Percentiles rank a stretch among this genome's conserved stretches.
Conservation (phyloP, 768 basidiomycete genomes). For the Kockovaella imperatae region DNA sequence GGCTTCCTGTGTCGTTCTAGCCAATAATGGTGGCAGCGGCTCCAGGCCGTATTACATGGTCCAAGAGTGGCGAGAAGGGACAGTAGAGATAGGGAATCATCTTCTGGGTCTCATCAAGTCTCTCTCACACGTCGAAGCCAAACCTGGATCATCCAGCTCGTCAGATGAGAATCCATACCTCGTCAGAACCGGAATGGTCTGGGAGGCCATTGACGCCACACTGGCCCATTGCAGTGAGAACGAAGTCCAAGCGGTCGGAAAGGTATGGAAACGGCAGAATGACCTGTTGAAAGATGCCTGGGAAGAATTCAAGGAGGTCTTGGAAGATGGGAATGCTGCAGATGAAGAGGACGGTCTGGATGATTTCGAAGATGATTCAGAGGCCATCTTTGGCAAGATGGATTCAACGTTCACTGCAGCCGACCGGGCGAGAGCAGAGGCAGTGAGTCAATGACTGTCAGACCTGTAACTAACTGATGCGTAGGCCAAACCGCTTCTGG, state of each 20-base stretch:
- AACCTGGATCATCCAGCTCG: too few species aligned
- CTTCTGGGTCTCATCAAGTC: not conserved
- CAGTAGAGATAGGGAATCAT: slow-evolving; percentile 8
- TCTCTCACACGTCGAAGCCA: too few species aligned
- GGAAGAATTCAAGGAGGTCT: slow-evolving; percentile 33
- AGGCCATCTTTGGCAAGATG: slow-evolving; percentile 20
- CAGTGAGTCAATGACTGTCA: slow-evolving; percentile 12
- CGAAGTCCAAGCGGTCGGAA: slow-evolving; percentile 18
- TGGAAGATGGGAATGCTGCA: slow-evolving; percentile 15
- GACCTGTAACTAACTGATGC: not conserved
- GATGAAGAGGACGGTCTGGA: not conserved
- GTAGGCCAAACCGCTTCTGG: slow-evolving; percentile 28
- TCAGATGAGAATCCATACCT: slow-evolving; percentile 18
- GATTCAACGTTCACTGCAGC: slow-evolving; percentile 14
- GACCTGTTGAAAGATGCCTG: slow-evolving; percentile 35
- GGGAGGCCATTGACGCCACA: slow-evolving; percentile 27
- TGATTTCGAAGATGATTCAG: not conserved
- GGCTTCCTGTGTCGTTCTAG: slow-evolving; percentile 22
- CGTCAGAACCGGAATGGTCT: slow-evolving; percentile 28
- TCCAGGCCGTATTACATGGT: slow-evolving; percentile 3
- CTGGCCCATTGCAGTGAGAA: slow-evolving; percentile 6
- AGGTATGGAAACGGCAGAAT: slow-evolving; percentile 20
- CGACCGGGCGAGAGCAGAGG: slow-evolving; percentile 15
- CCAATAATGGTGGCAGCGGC: not conserved
- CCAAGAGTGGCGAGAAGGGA: slow-evolving; percentile 28